Base-by-base conservation (phyloP, 352 stramenopile genomes). In the Elongisporangium undulatum region DNA sequence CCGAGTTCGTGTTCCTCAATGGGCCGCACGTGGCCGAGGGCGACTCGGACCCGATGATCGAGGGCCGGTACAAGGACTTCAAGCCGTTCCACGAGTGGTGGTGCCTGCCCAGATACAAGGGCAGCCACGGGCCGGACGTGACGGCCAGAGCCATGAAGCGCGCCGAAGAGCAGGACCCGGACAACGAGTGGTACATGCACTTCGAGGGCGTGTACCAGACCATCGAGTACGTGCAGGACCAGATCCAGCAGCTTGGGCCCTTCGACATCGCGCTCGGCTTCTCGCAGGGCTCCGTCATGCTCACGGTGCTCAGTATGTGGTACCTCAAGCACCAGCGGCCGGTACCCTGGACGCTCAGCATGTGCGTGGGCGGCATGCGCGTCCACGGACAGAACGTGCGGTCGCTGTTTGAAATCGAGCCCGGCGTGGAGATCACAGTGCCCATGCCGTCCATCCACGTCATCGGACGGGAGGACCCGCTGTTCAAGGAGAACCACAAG, bases 191-290 rank as follows among this genome's bases (percentile, higher is more conserved):
- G 74, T 68, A 58, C 19, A 70, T 74, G 52, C 22, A 55, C 20
- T 73, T 79, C 39, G 66, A 75, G 17, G 63, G 75, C 49, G 57
- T 81, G 21, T 62, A 81, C 16, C 45, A 59, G 20, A 67, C 74
- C 41, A 34, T 86, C 22, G 64, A 67, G 55, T 78, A 71, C 61
- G 68, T 85, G 58, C 58, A 75, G n/a, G 58, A 64, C 5, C 58
- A 81, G 58, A 61, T 88, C 17, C 51, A 64, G 13, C 49, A 60
- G 21, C 52, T 76, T 10, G 75, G 74, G 2, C 74, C 75, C 15
- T 77, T 82, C 34, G 78, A 88, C 58, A 68, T 82, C 24, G 68
- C 80, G 10, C 57, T 84, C 21, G 75, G 76, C 1, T 89, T 89
- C 55, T 89, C 76, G 3, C 79, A 89, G 49, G 79, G 79, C 39